These are phyloP conservation scores for Podospora fimiseda DNA, from an alignment of 495 filamentous ascomycete genomes.

Conservation along the genomic window DNA sequence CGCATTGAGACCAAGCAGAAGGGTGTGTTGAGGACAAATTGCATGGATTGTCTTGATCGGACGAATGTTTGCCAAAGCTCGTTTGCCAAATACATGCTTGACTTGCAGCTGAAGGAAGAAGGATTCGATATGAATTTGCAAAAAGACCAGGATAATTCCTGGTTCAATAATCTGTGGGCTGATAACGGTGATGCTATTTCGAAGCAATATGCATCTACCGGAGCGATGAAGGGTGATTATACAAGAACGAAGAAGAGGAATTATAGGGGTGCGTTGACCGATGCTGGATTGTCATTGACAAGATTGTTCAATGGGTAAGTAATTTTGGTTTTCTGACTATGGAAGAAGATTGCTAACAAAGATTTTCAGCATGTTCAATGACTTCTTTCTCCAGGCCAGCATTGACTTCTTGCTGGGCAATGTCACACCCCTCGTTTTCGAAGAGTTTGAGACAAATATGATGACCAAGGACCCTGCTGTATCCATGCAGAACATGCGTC, in stretches of 20 bases:
- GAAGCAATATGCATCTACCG: constrained; percentile 77
- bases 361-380: constrained; percentile 80
- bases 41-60: constrained; percentile 94
- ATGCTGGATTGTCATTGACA: constrained; percentile 80
- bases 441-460: constrained; percentile 85
- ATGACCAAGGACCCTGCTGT: constrained; percentile 83
- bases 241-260: constrained; percentile 85
- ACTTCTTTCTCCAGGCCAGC: constrained; percentile 89
- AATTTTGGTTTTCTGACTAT: too few species aligned
- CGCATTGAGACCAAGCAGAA: constrained; percentile 49
- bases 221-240: constrained; percentile 91
- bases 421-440: constrained; percentile 72
- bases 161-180: constrained; percentile 95
- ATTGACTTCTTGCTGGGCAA: constrained; percentile 94
- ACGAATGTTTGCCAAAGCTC: constrained; percentile 92
- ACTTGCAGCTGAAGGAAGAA: constrained; percentile 66
- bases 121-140: constrained; percentile 64
- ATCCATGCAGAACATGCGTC: constrained; percentile 71
- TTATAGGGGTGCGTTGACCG: constrained; percentile 86
- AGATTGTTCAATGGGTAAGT: constrained; percentile 57
- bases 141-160: constrained; percentile 64
- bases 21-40: constrained; percentile 83
- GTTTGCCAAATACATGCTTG: constrained; percentile 68
- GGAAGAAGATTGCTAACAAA: constrained; percentile 21
- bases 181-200: constrained; percentile 82